A percentile compares a stretch with the other conserved stretches of the same genome.
phyloP scores from a whole-genome alignment of 2,329 filamentous ascomycete species.

The Fusarium sarcochroum region DNA sequence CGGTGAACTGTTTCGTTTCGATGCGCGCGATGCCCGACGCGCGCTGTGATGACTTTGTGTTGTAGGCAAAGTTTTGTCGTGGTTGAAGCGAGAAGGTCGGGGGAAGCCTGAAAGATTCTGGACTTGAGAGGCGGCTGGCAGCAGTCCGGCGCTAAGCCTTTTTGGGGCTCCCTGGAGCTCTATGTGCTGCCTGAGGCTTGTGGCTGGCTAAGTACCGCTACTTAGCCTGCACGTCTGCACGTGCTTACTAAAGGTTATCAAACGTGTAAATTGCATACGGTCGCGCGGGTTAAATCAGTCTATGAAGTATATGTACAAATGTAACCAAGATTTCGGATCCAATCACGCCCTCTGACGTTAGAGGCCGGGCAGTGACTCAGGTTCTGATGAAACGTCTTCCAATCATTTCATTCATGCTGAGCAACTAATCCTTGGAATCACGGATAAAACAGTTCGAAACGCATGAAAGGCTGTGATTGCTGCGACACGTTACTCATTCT shows the following conservation, averaged over 20 bases:
- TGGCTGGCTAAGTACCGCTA: slow-evolving; percentile 22
- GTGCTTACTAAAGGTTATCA: slow-evolving; percentile 43
- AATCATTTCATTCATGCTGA: slow-evolving; percentile 36
- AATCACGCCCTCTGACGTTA: slow-evolving; percentile 36
- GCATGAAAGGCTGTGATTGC: slow-evolving; percentile 22
- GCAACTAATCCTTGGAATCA: slow-evolving; percentile 15
- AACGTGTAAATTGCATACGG: background rate
- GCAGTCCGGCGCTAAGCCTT: slow-evolving; percentile 39
- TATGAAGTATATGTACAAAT: slow-evolving; percentile 40
- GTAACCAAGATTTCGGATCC: slow-evolving; percentile 11
- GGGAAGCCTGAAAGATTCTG: slow-evolving; percentile 61
- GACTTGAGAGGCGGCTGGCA: slow-evolving; percentile 57
- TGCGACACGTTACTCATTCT: slow-evolving; percentile 16
- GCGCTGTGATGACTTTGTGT: slow-evolving; percentile 63
- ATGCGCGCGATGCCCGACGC: slow-evolving; percentile 65
- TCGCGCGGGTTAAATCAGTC: slow-evolving; percentile 12
- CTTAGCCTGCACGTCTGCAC: slow-evolving; percentile 32
- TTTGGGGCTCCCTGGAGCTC: slow-evolving; percentile 39
- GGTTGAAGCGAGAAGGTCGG: slow-evolving; percentile 58
- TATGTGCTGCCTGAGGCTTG: slow-evolving; percentile 46
- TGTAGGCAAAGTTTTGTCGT: slow-evolving; percentile 60
- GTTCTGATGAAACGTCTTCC: slow-evolving; percentile 32
- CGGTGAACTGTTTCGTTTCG: slow-evolving; percentile 48
- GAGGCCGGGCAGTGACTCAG: slow-evolving; percentile 46
- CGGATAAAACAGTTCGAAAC: slow-evolving; percentile 17